Conservation (phyloP, 78 protist genomes). For the Anaeramoeba flamelloides region DNA sequence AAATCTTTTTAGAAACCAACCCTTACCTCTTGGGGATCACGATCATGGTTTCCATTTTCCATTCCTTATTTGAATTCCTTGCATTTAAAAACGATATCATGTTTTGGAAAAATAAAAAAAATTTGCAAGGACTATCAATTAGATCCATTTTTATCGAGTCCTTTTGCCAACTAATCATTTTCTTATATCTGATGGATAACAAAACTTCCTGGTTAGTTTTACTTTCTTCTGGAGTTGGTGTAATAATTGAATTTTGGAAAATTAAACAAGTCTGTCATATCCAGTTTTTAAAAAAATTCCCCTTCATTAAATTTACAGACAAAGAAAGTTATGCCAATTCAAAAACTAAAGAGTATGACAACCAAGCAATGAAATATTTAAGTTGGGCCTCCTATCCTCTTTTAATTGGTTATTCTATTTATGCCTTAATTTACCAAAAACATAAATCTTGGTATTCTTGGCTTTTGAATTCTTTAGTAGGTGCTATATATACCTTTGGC, state of each 20-base stretch:
- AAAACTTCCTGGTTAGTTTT: slow-evolving; percentile 59
- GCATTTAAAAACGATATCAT: slow-evolving; percentile 83
- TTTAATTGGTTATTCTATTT: slow-evolving; percentile 45
- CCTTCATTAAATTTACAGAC: background rate
- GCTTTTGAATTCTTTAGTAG: slow-evolving; percentile 8
- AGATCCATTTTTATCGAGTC: slow-evolving; percentile 31
- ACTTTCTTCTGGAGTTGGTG: slow-evolving; percentile 36
- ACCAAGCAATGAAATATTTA: slow-evolving; percentile 57
- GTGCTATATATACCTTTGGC: slow-evolving; percentile 18
- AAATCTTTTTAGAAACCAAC: slow-evolving; percentile 57
- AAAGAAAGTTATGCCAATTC: slow-evolving; percentile 19
- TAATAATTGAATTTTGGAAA: slow-evolving; percentile 75
- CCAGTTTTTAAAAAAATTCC: slow-evolving; percentile 26
- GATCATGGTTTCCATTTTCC: slow-evolving; percentile 53
- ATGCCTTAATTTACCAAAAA: slow-evolving; percentile 55
- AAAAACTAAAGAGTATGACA: slow-evolving; percentile 48
- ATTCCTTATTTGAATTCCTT: slow-evolving; percentile 72
- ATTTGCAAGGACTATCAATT: slow-evolving; percentile 68
- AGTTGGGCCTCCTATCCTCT: slow-evolving; percentile 45
- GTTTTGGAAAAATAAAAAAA: slow-evolving; percentile 64
- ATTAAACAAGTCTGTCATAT: slow-evolving; percentile 41
- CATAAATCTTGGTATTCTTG: slow-evolving; percentile 56
- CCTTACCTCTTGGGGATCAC: slow-evolving; percentile 68
- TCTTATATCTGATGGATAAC: slow-evolving; percentile 76
- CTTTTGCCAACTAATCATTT: slow-evolving; percentile 28